These are phyloP conservation scores for Dryas alaskensis DNA, from an alignment of 306 rosid genomes.

Conservation along the genomic window DNA sequence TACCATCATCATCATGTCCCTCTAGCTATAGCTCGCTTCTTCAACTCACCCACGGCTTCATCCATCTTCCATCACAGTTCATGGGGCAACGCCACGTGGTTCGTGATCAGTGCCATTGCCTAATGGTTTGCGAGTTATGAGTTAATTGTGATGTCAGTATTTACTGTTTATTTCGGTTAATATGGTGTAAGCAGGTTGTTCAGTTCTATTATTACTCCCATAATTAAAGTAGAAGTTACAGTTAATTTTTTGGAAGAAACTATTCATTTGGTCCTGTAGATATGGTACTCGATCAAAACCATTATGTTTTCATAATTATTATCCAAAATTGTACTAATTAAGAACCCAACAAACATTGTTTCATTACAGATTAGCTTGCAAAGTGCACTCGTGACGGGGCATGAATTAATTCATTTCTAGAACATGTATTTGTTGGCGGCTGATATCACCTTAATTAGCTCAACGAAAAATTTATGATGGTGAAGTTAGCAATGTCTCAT, in stretches of 20 bases:
- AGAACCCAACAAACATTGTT: not conserved
- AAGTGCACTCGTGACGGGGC: too few species aligned
- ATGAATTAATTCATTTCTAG: too few species aligned
- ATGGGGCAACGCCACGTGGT: too few species aligned
- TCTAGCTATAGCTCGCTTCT: not conserved
- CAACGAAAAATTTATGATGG: not conserved
- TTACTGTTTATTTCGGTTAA: not conserved
- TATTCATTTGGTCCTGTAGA: conserved; percentile 9
- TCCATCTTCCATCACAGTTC: too few species aligned
- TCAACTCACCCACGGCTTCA: too few species aligned
- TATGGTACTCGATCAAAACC: conserved; percentile 3
- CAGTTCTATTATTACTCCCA: conserved; percentile 27
- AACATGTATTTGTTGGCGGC: not conserved
- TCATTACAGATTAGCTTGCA: too few species aligned
- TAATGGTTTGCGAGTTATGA: too few species aligned
- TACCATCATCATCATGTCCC: conserved; percentile 29
- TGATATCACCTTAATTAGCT: not conserved
- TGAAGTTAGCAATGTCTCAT: not conserved
- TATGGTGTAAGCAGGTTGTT: conserved; percentile 25
- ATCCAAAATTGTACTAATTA: not conserved
- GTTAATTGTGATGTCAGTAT: too few species aligned
- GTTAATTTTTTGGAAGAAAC: not conserved
- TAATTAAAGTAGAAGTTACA: conserved; percentile 26
- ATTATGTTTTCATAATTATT: conserved; percentile 4
- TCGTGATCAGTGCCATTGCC: too few species aligned